Conservation (phyloP, 2,329 filamentous ascomycete species). For the Pleomassaria siparia region DNA sequence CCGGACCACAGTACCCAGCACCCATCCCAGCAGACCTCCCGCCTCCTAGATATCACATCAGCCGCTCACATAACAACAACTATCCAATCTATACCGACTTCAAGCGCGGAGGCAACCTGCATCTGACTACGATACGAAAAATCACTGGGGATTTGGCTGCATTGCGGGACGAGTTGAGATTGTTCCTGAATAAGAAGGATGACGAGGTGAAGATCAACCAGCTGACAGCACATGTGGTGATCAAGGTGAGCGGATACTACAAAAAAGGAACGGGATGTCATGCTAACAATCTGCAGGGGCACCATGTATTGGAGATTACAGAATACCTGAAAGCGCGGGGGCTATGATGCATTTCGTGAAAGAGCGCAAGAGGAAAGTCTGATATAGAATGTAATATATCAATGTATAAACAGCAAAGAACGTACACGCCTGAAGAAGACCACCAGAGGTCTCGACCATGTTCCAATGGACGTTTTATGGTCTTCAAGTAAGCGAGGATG, state of each 20-base stretch:
- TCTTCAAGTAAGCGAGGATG: too few relatives aligned
- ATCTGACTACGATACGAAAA: conserved; percentile 75
- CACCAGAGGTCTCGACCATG: too few relatives aligned
- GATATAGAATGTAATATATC: not conserved
- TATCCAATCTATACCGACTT: conserved; percentile 74
- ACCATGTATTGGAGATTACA: conserved; percentile 2
- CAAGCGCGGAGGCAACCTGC: conserved; percentile 75
- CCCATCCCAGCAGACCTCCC: conserved; percentile 15
- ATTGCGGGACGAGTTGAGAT: conserved; percentile 65
- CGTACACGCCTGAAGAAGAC: too few relatives aligned
- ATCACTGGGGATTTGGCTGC: conserved; percentile 70
- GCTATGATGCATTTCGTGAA: not conserved
- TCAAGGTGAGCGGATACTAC: conserved; percentile 26
- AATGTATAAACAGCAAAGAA: not conserved
- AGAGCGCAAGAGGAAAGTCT: not conserved
- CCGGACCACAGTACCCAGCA: not conserved
- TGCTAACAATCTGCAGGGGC: conserved; percentile 1
- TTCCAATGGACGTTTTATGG: too few relatives aligned
- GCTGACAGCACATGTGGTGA: conserved; percentile 68
- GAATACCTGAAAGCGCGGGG: conserved; percentile 3
- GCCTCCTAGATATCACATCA: conserved; percentile 65
- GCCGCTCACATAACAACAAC: conserved; percentile 69
- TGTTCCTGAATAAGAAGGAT: conserved; percentile 58
- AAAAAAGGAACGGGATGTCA: too few relatives aligned
- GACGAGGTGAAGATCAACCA: conserved; percentile 59